Base-by-base conservation (phyloP, 2,329 filamentous ascomycete species). In the Trichoderma sp. region DNA sequence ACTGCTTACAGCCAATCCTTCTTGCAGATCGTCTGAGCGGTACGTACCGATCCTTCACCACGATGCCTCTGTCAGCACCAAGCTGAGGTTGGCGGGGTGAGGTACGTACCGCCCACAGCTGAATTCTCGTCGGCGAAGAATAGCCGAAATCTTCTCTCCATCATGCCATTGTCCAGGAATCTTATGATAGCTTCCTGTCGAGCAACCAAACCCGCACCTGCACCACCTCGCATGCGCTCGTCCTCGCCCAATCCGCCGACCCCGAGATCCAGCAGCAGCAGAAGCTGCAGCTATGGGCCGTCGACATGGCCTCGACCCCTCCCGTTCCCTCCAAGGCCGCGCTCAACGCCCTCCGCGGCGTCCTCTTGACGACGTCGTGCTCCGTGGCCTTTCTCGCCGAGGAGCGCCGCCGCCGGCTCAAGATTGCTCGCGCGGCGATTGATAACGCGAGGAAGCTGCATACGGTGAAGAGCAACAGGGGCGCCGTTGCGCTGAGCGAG, bases 311-410 rank as follows among this genome's bases (percentile, higher is more conserved):
- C 61, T 73, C 79, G 64, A 77, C 78, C 57, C 75, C 80, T 65
- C 81, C 81, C 66, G 80, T 83, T 64, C 83, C 83, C 55, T 85
- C 84, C 44, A 82, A 83, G 75, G 81, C 82, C 66, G 83, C 81
- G 66, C 78, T 86, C 68, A 81, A 83, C 73, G 81, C 83, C 66
- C 81, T 87, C 43, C 82, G 83, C 67, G 81, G 83, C 68, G 78
- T 86, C 66, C 79, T 84, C 63, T 74, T 87, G 17, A 84, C 84
- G 58, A 86, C 84, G 2, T 85, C 84, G 9, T 86, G 83, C 71
- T 85, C 83, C 48, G 78, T 86, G 63, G 79, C 81, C 57, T 72
- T 84, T 28, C 76, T 87, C 63, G 78, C 84, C 65, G 84, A 87
- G 73, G 84, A 87, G 73, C 82, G 83, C 55, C 80, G 84, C 66